phyloP scores from a whole-genome alignment of 2,329 filamentous ascomycete species.

The Achaetomium macrosporum region DNA sequence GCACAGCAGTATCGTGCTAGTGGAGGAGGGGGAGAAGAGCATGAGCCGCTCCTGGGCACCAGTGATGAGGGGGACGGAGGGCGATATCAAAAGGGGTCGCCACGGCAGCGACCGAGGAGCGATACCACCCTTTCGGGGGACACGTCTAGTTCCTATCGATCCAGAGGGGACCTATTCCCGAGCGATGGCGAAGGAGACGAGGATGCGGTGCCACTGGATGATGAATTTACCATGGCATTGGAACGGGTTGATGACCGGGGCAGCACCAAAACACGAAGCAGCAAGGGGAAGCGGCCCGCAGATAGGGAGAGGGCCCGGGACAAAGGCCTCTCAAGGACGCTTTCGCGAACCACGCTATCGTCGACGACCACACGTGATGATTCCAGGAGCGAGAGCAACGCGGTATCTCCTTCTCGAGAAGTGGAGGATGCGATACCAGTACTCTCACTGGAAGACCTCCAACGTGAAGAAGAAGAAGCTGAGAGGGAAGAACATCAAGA shows the following conservation, averaged over 20 bases:
- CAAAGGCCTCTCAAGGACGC: slow-evolving; percentile 41
- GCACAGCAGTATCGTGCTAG: slow-evolving; percentile 26
- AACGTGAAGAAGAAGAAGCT: slow-evolving; percentile 47
- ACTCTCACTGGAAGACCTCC: slow-evolving; percentile 47
- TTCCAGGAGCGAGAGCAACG: slow-evolving; percentile 14
- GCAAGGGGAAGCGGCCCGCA: slow-evolving; percentile 52
- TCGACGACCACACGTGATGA: slow-evolving; percentile 32
- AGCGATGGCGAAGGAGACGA: slow-evolving; percentile 83
- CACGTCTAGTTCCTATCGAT: slow-evolving; percentile 80
- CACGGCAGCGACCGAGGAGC: slow-evolving; percentile 58
- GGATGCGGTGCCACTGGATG: slow-evolving; percentile 86
- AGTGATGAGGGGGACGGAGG: slow-evolving; percentile 45
- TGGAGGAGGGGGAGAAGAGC: slow-evolving; percentile 40
- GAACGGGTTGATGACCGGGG: slow-evolving; percentile 69
- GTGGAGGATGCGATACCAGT: slow-evolving; percentile 23
- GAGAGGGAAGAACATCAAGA: slow-evolving; percentile 48
- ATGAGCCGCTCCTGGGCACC: slow-evolving; percentile 59
- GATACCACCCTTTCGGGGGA: slow-evolving; percentile 72
- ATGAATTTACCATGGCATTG: slow-evolving; percentile 82
- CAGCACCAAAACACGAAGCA: slow-evolving; percentile 58
- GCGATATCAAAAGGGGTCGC: background rate
- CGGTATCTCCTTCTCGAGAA: slow-evolving; percentile 13
- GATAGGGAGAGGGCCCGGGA: slow-evolving; percentile 25
- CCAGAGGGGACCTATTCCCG: slow-evolving; percentile 82
- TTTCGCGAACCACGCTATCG: slow-evolving; percentile 54